Base-by-base conservation (phyloP, 805 yeast genomes). In the Kuraishia piskuri region DNA sequence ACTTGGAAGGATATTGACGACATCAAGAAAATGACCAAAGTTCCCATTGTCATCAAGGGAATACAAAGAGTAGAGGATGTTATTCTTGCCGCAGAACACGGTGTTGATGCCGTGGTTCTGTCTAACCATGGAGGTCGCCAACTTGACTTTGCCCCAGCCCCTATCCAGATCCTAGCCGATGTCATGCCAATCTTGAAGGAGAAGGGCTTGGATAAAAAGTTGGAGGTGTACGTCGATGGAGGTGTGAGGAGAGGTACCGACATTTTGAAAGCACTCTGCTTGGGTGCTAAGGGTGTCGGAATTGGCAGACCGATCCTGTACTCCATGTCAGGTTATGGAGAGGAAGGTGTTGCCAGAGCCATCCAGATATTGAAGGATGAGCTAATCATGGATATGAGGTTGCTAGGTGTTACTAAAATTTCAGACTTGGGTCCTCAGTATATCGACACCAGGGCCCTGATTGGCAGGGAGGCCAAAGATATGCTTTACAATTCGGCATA, bases 91-190 rank as follows among this genome's bases (percentile, higher is more conserved):
- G 82, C 81, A 5, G 85, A 87, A 58, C 69, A 77, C 59, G 94
- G 94, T 2, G 77, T 79, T 25, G 79, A 82, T 47, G 96, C 91
- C 46, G 84, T 89, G n/a, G 89, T 90, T 3, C 62, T 89, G 51
- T 88, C 95, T 1, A 90, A 89, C 64, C 96, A 89, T 68, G 96
- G 96, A 56, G 96, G 96, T 46, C 75, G 96, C 56, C 96, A 89
- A 68, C 71, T 90, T 54, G 97, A 90, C 68, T 87, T 80, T 62
- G 75, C 96, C 0, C 77, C 88, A n/a, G 82, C 96, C 0, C 86
- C 91, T 1, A 74, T 90, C 37, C 88, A 84, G 64, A 80, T 87
- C 3, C 70, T 90, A 50, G 87, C 86, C 3, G 96, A 88, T 56
- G 78, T 83, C 2, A 79, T 79, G 74, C 83, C 82, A 6, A 60